Percentiles rank a stretch among this genome's conserved stretches.
phyloP scores from a whole-genome alignment of 192 early-diverging fungal genomes.

The Coemansia sp. region DNA sequence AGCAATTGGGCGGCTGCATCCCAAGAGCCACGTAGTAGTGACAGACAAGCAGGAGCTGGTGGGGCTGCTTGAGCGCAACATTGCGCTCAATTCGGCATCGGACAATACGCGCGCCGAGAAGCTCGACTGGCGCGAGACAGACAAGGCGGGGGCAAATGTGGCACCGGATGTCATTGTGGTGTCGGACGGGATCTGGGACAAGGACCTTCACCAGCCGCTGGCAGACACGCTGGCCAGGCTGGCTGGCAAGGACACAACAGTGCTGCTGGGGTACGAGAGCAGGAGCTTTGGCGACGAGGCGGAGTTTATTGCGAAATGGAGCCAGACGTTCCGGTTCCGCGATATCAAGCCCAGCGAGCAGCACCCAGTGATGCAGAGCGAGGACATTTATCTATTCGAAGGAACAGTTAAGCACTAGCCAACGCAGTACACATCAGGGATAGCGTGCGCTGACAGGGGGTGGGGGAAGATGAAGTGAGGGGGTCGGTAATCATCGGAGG shows the following conservation, averaged over 20 bases:
- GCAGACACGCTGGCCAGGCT: slow-evolving; percentile 22
- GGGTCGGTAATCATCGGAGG: background rate
- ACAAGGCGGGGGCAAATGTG: background rate
- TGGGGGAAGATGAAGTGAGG: background rate
- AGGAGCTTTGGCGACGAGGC: slow-evolving; percentile 37
- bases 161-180: slow-evolving; percentile 29
- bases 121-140: slow-evolving; percentile 11
- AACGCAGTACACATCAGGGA: no score
- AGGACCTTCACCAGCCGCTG: slow-evolving; percentile 28
- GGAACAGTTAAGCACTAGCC: no score
- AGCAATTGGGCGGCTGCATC: slow-evolving; percentile 19
- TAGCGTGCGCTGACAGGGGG: no score
- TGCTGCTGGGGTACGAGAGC: slow-evolving; percentile 28
- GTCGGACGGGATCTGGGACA: slow-evolving; percentile 34
- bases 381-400: slow-evolving; percentile 38
- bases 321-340: slow-evolving; percentile 27
- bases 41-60: slow-evolving; percentile 33
- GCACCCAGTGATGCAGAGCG: slow-evolving; percentile 35
- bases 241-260: slow-evolving; percentile 9
- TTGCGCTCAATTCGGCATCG: slow-evolving; percentile 9
- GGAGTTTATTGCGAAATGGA: slow-evolving; percentile 34
- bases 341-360: slow-evolving; percentile 44
- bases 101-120: slow-evolving; percentile 4
- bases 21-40: slow-evolving; percentile 12
- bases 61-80: slow-evolving; percentile 24